phyloP scores from a whole-genome alignment of 352 stramenopile genomes.

The Globisporangium irregulare region DNA sequence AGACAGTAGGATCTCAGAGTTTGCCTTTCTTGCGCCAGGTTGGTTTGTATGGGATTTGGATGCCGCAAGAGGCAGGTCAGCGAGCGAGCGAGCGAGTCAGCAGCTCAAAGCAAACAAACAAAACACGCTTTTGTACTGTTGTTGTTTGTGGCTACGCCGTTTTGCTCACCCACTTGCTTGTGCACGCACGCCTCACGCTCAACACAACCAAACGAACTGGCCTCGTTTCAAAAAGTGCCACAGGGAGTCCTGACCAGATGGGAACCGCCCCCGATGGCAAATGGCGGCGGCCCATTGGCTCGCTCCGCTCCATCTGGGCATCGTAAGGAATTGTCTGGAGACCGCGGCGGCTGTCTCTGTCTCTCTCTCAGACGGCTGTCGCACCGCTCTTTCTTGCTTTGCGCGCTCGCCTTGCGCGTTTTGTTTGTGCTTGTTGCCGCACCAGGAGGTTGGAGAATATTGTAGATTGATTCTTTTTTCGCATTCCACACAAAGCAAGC shows the following conservation, averaged over 20 bases:
- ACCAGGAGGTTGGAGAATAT: neutral
- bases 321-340: constrained; percentile 1
- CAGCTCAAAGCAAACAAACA: neutral
- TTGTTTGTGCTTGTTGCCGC: neutral
- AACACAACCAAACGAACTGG: neutral
- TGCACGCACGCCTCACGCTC: neutral
- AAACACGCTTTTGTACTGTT: neutral
- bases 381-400: constrained; percentile 3
- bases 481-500: neutral
- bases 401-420: neutral
- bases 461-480: neutral
- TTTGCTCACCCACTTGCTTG: neutral
- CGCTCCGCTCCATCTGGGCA: neutral
- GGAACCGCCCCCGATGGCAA: neutral
- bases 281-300: constrained; percentile 1
- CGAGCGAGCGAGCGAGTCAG: neutral
- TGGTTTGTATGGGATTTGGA: neutral
- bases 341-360: constrained; percentile 3
- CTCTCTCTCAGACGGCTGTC: neutral
- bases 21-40: neutral
- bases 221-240: neutral
- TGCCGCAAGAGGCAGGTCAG: neutral
- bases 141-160: neutral
- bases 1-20: neutral
- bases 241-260: neutral